These are phyloP conservation scores for Dendrothele bispora DNA, from an alignment of 768 basidiomycete genomes.

Conservation along the genomic window DNA sequence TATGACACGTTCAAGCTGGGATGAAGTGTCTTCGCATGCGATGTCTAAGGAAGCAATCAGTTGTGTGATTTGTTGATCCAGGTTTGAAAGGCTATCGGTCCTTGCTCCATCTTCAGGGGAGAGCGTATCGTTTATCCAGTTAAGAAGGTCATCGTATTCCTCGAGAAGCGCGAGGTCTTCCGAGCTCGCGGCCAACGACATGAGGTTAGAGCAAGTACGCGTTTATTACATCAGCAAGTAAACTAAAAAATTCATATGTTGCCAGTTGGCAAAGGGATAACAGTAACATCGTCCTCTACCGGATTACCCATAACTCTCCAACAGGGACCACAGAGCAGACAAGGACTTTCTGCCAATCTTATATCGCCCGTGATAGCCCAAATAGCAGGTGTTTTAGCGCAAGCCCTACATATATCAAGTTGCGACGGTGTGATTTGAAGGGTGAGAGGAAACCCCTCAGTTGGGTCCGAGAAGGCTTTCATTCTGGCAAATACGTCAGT, in stretches of 20 bases:
- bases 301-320: conserved; percentile 71
- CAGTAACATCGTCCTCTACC: conserved; percentile 42
- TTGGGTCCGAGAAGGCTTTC: conserved; percentile 55
- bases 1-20: conserved; percentile 83
- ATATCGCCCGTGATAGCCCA: conserved; percentile 69
- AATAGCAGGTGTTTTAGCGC: conserved; percentile 68
- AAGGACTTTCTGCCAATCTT: conserved; percentile 77
- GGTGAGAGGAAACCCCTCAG: conserved; percentile 64
- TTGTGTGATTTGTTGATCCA: conserved; percentile 75
- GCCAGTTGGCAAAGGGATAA: conserved; percentile 56
- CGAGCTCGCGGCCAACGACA: conserved; percentile 29
- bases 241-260: background rate
- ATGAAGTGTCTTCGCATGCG: conserved; percentile 85
- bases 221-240: background rate
- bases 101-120: conserved; percentile 31
- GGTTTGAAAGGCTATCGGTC: conserved; percentile 46
- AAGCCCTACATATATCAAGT: conserved; percentile 66
- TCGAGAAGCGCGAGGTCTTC: conserved; percentile 57
- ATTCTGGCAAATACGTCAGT: conserved; percentile 39
- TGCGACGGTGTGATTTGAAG: conserved; percentile 62
- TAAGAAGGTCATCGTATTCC: conserved; percentile 56
- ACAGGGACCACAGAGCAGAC: conserved; percentile 69
- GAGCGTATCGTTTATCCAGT: conserved; percentile 75
- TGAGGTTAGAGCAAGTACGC: conserved; percentile 1
- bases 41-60: conserved; percentile 82